A percentile compares a stretch with the other conserved stretches of the same genome.
Evolutionary conservation across 2,329 filamentous ascomycete species (phyloP).

Genomic region (Seiridium cupressi): DNA sequence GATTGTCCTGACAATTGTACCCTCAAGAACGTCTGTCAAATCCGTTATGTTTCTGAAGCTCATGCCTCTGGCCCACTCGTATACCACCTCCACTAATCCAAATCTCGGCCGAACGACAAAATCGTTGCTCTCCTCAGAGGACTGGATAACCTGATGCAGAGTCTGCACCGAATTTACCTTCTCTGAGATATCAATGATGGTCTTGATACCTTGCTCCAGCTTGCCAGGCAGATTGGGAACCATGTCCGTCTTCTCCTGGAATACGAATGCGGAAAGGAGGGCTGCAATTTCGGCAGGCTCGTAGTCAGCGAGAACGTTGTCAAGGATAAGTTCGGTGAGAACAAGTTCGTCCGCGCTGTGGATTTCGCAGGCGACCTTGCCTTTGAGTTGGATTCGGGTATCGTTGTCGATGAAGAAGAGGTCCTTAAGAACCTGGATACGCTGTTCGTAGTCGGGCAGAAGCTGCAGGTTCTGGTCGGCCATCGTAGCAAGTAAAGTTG

Average conservation of each 20-base stretch:
- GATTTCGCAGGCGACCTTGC: conserved; percentile 97
- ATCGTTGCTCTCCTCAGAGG: conserved; percentile 86
- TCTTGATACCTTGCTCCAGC: conserved; percentile 78
- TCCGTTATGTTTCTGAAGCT: conserved; percentile 97
- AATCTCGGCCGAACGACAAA: conserved; percentile 86
- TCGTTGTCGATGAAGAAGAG: conserved; percentile 88
- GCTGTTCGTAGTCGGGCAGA: conserved; percentile 93
- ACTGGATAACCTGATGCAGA: conserved; percentile 86
- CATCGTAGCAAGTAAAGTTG: conserved; percentile 80
- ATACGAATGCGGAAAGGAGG: conserved; percentile 89
- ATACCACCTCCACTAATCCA: conserved; percentile 94
- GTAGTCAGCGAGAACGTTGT: conserved; percentile 93
- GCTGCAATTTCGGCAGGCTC: conserved; percentile 97
- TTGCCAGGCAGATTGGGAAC: conserved; percentile 78
- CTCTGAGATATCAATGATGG: conserved; percentile 86
- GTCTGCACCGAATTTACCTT: conserved; percentile 91
- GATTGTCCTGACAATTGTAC: conserved; percentile 94
- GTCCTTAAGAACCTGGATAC: conserved; percentile 87
- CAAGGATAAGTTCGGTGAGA: conserved; percentile 90
- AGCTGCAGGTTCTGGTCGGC: conserved; percentile 96
- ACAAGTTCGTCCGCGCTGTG: conserved; percentile 96
- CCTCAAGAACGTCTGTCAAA: conserved; percentile 93
- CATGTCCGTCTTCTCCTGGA: conserved; percentile 91
- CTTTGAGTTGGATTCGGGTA: conserved; percentile 88
- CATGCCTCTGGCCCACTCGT: conserved; percentile 98